Evolutionary conservation across 2,329 filamentous ascomycete genomes (phyloP).

Genomic region (Cladobotryum protrusum): DNA sequence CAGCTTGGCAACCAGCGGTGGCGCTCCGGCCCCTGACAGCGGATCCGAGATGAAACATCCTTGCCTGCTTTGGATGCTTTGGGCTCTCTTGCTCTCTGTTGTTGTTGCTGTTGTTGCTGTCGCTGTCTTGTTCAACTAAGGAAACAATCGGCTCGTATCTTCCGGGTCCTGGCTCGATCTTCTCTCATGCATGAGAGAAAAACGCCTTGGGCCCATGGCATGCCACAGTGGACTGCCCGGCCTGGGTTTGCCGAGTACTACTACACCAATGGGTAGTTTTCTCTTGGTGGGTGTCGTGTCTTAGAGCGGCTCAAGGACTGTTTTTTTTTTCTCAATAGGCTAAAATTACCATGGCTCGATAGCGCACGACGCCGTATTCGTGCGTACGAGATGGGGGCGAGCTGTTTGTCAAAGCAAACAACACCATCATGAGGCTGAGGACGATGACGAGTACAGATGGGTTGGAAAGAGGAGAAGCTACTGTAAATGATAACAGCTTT

Average conservation of each 20-base stretch:
- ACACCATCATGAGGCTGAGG: too few species aligned
- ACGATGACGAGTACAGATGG: too few species aligned
- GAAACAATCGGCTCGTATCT: not conserved
- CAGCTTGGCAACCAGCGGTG: not conserved
- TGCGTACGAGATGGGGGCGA: too few species aligned
- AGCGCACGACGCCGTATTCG: too few species aligned
- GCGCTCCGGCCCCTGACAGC: not conserved
- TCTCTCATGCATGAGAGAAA: not conserved
- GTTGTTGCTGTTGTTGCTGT: not conserved
- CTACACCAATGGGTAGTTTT: not conserved
- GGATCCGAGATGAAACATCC: constrained; percentile 1
- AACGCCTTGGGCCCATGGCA: not conserved
- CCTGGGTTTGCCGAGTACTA: not conserved
- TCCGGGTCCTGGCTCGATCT: not conserved
- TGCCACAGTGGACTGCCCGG: not conserved
- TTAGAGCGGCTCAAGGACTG: too few species aligned
- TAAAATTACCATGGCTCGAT: too few species aligned
- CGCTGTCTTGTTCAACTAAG: not conserved
- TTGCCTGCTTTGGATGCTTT: not conserved
- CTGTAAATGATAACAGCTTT: too few species aligned
- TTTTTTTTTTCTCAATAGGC: too few species aligned
- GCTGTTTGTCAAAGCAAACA: too few species aligned
- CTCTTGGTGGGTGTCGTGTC: not conserved
- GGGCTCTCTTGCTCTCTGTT: too few species aligned
- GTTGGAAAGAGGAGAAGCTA: too few species aligned